Evolutionary conservation across 2,329 filamentous ascomycete species (phyloP).

Genomic region (Teratosphaeria viscida): DNA sequence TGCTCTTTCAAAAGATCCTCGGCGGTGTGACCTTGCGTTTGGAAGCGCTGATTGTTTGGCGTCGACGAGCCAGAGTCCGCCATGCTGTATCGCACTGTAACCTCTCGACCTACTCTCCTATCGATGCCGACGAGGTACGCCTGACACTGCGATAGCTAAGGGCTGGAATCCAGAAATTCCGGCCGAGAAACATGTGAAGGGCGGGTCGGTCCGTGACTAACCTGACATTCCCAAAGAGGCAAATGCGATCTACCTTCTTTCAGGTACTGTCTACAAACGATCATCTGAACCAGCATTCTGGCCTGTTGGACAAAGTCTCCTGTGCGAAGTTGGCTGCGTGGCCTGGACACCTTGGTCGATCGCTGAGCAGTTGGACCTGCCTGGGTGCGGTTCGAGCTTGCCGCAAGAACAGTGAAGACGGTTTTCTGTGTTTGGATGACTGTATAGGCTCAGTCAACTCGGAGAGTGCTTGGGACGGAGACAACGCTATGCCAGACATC

Average conservation of each 20-base stretch:
- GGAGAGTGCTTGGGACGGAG: not conserved
- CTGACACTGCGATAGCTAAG: not conserved
- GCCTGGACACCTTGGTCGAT: too few relatives aligned
- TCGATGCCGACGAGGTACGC: not conserved
- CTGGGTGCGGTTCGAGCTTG: not conserved
- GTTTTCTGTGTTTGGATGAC: not conserved
- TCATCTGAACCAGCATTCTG: not conserved
- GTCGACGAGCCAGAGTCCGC: conserved; percentile 9
- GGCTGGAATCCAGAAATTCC: not conserved
- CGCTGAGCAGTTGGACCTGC: not conserved
- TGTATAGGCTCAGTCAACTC: not conserved
- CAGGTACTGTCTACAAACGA: not conserved
- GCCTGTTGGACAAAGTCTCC: not conserved
- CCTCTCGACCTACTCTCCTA: not conserved
- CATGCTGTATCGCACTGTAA: not conserved
- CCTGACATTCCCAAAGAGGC: not conserved
- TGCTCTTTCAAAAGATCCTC: conserved; percentile 74
- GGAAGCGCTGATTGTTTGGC: conserved; percentile 48
- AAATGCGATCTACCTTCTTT: not conserved
- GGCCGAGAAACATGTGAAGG: not conserved
- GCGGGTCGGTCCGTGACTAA: not conserved
- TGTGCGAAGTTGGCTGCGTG: too few relatives aligned
- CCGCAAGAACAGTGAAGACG: not conserved
- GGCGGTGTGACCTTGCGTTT: conserved; percentile 62
- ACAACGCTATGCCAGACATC: conserved; percentile 5